These are phyloP conservation scores for Dictyostelium intermedium DNA, from an alignment of 78 protist species.

Conservation along the genomic window DNA sequence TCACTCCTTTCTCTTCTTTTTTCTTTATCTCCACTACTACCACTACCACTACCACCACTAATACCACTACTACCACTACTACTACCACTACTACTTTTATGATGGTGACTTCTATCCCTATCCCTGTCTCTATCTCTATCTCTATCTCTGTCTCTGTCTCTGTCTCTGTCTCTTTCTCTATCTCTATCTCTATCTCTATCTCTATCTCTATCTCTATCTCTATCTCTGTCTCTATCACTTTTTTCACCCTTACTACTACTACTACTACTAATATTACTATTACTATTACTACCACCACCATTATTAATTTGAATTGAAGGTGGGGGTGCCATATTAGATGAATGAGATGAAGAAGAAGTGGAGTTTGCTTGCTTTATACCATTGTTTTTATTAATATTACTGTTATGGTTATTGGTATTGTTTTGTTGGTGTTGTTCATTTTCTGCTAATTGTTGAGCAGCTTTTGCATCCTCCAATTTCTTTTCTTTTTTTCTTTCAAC, in stretches of 20 bases:
- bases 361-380: neutral
- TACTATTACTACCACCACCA: neutral
- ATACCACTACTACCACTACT: too few species aligned
- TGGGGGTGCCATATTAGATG: neutral
- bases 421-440: neutral
- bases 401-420: neutral
- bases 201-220: neutral
- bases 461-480: slow-evolving; percentile 1
- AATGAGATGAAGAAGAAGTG: neutral
- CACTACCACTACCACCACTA: too few species aligned
- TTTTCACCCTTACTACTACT: neutral
- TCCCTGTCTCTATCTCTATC: neutral
- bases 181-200: neutral
- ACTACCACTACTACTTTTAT: neutral
- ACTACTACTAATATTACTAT: too few species aligned
- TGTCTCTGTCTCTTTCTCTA: neutral
- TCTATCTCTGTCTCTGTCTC: neutral
- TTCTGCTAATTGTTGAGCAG: neutral
- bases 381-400: neutral
- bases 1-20: neutral
- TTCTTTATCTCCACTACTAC: slow-evolving; percentile 12
- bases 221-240: neutral
- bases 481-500: slow-evolving; percentile 28
- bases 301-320: neutral
- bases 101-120: neutral